Evolutionary conservation across 352 stramenopile species (phyloP), one percentile per base, ranked within the genome.

Genomic region (Pythium apleroticum): DNA sequence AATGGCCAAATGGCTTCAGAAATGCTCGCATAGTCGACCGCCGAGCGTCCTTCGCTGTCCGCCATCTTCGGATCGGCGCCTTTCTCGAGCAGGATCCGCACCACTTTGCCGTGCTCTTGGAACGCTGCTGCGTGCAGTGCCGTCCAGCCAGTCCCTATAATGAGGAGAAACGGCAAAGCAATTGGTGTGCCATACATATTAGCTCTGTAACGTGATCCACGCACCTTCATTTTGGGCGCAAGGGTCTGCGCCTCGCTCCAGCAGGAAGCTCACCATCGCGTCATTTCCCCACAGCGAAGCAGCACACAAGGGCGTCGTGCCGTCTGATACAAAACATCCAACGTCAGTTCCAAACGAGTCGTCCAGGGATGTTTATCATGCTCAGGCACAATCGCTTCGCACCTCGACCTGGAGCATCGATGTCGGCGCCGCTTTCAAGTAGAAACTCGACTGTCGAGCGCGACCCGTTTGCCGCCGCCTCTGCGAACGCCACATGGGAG

Each of bases 1-100:
- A 77, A 75, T 2, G 69, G 57, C 73, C 73, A 80, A 56, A 80
- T 77, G 12, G 73, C 73, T 48, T 80, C 73, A 0, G 73, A 80
- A 22, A 80, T 77, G 33, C 73, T 80, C 8, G 73, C 73, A 52
- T 77, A 77, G 60, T 80, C 73, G 24, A 72, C 60, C 0, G 73
- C 52, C 5, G 69, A 73, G 15, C 73, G 69, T 25, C 66, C 69
- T 53, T 77, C 69, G 4, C 54, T 35, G 39, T 80, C 73, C 4
- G 48, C 22, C n/a, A 54, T 60, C 39, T 71, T 75, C 3, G 73
- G 63, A 63, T 80, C 73, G 0, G 69, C 69, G 15, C 69, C 63
- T 14, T 65, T 60, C 45, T 80, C 73, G 1, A 80, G 56, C 20
- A 80, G 65, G 10, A 75, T 57, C 1, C 71, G 69, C 4, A 80